A percentile compares a stretch with the other conserved stretches of the same genome.
These are phyloP conservation scores for Perkinsus olseni DNA, from an alignment of 169 alveolate genomes.

Conservation along the genomic window DNA sequence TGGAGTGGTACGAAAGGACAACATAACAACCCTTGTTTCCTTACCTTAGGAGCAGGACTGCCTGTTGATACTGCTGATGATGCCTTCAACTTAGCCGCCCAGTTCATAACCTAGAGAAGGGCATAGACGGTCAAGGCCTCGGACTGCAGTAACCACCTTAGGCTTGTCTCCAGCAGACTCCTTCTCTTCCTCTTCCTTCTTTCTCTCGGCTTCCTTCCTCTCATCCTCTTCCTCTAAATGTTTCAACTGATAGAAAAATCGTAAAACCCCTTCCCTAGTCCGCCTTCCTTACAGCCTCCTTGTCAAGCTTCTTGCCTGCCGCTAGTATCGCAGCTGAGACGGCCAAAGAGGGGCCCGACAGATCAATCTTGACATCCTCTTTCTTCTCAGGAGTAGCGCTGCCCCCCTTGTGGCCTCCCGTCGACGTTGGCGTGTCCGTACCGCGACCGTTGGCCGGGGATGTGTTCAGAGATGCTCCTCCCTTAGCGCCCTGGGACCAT, in stretches of 20 bases:
- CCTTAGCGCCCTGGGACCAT: neutral
- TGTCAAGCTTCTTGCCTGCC: neutral
- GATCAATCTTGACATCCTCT: neutral
- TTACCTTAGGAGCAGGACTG: neutral
- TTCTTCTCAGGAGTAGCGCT: neutral
- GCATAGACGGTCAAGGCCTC: neutral
- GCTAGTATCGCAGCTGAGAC: neutral
- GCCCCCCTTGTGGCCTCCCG: too few species aligned
- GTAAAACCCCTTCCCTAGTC: neutral
- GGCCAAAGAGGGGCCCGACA: neutral
- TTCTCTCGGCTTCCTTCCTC: neutral
- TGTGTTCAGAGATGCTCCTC: neutral
- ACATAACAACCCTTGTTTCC: too few species aligned
- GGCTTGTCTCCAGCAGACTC: neutral
- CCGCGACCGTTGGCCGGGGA: neutral
- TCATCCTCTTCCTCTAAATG: neutral
- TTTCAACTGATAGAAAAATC: neutral
- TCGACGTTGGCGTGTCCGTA: neutral
- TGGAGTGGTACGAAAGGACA: too few species aligned
- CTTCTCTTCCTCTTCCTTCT: neutral
- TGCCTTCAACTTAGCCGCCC: neutral
- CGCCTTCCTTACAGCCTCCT: neutral
- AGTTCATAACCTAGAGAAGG: neutral
- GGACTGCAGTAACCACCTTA: neutral
- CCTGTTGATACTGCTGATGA: neutral